Percentiles rank a stretch among this genome's conserved stretches.
These are phyloP conservation scores for Camelina sativa DNA, from an alignment of 345 rosid genomes.

Conservation along the genomic window DNA sequence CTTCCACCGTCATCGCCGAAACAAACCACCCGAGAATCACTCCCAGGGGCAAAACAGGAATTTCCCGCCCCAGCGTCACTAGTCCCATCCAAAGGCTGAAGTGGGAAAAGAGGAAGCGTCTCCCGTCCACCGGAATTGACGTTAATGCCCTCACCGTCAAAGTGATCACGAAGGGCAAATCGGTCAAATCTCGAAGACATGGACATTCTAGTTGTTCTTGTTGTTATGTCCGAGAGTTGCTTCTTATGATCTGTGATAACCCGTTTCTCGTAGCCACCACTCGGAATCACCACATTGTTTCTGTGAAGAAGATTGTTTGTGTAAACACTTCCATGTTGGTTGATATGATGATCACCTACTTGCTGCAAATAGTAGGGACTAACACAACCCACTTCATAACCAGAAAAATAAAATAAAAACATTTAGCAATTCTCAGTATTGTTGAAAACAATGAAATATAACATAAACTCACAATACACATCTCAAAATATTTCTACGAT, in stretches of 20 bases:
- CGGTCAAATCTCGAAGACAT: slow-evolving; percentile 42
- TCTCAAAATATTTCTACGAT: background rate
- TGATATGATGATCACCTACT: slow-evolving; percentile 12
- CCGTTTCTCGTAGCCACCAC: slow-evolving; percentile 33
- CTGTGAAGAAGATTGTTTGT: slow-evolving; percentile 23
- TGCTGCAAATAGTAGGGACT: slow-evolving; percentile 44
- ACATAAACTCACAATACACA: background rate
- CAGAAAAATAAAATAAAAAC: background rate
- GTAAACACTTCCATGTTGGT: slow-evolving; percentile 32
- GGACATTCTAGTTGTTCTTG: slow-evolving; percentile 24
- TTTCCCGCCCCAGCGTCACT: background rate
- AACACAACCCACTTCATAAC: slow-evolving; percentile 41
- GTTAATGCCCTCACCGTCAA: slow-evolving; percentile 27
- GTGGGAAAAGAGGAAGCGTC: slow-evolving; percentile 45
- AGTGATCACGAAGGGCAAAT: slow-evolving; percentile 27
- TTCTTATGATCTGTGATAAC: slow-evolving; percentile 26
- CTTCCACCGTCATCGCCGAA: slow-evolving; percentile 19
- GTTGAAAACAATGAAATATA: background rate
- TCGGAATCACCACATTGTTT: slow-evolving; percentile 29
- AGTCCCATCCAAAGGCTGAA: slow-evolving; percentile 31
- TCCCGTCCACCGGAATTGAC: slow-evolving; percentile 32
- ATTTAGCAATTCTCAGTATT: background rate
- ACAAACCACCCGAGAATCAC: slow-evolving; percentile 17
- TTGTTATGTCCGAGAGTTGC: slow-evolving; percentile 36
- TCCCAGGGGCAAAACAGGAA: slow-evolving; percentile 24